phyloP scores from a whole-genome alignment of 805 yeast species.

The Teunomyces gatunensis region DNA sequence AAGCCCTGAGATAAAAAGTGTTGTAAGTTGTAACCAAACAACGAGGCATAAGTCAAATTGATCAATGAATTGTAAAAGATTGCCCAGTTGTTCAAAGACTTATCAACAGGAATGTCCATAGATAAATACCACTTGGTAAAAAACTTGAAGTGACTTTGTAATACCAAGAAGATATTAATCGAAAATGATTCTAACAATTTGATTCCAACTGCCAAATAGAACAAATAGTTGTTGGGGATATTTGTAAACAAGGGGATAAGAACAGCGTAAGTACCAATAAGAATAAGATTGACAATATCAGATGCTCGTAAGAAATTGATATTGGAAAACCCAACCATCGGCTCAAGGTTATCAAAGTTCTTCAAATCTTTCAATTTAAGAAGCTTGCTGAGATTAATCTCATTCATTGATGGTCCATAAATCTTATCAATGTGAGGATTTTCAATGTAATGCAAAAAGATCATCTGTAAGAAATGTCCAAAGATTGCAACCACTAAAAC shows the following conservation, averaged over 20 bases:
- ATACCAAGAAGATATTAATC: slow-evolving; percentile 49
- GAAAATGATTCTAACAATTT: slow-evolving; percentile 52
- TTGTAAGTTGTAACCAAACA: slow-evolving; percentile 42
- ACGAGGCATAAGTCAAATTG: slow-evolving; percentile 54
- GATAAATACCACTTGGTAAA: slow-evolving; percentile 66
- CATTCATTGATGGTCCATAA: slow-evolving; percentile 51
- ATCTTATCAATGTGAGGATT: slow-evolving; percentile 85
- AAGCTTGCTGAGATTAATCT: slow-evolving; percentile 33
- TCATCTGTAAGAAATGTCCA: slow-evolving; percentile 77
- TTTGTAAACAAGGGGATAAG: slow-evolving; percentile 40
- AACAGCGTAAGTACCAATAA: slow-evolving; percentile 41
- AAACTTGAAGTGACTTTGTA: slow-evolving; percentile 58
- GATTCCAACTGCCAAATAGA: slow-evolving; percentile 42
- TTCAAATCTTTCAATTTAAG: slow-evolving; percentile 49
- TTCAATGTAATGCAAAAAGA: slow-evolving; percentile 71
- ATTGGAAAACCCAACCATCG: slow-evolving; percentile 61
- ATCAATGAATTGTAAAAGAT: slow-evolving; percentile 52
- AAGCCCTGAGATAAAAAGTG: slow-evolving; percentile 17
- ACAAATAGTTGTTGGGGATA: slow-evolving; percentile 27
- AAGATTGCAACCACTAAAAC: slow-evolving; percentile 65
- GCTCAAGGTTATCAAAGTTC: slow-evolving; percentile 39
- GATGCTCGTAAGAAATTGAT: slow-evolving; percentile 63
- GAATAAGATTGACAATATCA: slow-evolving; percentile 51
- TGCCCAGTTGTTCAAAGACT: slow-evolving; percentile 74
- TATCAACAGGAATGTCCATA: slow-evolving; percentile 60